A percentile compares a stretch with the other conserved stretches of the same genome.
Evolutionary conservation across 2,329 filamentous ascomycete species (phyloP).

Genomic region (Alternaria viburni): DNA sequence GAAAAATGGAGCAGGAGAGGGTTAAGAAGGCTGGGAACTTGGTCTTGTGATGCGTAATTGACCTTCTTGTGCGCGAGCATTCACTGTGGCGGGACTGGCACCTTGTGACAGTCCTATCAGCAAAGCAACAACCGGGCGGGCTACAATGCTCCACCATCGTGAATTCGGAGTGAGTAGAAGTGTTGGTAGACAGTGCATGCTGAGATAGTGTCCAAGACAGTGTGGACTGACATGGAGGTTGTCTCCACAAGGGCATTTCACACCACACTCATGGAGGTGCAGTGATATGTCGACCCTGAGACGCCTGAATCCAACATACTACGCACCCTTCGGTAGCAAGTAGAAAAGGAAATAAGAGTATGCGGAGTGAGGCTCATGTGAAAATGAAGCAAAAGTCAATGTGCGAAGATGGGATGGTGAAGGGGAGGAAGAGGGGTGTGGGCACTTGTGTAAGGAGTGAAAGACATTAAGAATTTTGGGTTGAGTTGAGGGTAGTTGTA

Average conservation of each 20-base stretch:
- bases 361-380: neutral
- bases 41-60: neutral
- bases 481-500: neutral
- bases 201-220: neutral
- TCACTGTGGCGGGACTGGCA: neutral
- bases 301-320: too few species aligned
- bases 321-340: neutral
- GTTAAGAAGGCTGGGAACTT: neutral
- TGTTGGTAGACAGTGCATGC: neutral
- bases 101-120: neutral
- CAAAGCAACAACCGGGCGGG: neutral
- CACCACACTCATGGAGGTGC: neutral
- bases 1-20: neutral
- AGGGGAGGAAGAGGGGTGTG: neutral
- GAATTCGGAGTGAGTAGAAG: neutral
- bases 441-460: neutral
- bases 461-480: fast-evolving
- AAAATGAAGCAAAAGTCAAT: neutral
- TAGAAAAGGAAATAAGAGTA: neutral
- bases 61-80: neutral
- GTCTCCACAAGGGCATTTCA: neutral
- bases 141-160: neutral
- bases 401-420: neutral
- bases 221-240: neutral
- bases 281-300: neutral